A percentile compares a stretch with the other conserved stretches of the same genome.
Conservation (phyloP, 2,329 filamentous ascomycete species). For the Fusarium fracticaudum region DNA sequence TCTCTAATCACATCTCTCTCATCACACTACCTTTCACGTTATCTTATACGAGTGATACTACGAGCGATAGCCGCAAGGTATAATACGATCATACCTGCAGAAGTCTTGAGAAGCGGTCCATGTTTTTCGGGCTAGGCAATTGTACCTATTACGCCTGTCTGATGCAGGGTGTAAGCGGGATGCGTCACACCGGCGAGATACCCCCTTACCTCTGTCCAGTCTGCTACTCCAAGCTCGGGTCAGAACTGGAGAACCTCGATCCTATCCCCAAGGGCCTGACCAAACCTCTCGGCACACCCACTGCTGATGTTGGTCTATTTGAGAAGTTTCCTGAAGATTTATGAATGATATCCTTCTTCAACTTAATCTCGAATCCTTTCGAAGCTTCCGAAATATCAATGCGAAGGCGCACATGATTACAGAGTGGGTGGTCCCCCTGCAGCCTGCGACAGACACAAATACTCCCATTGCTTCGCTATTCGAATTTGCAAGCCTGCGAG, state of each 20-base stretch:
- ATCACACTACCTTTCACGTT: too few species aligned
- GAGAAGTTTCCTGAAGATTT: too few species aligned
- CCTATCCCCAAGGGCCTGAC: too few species aligned
- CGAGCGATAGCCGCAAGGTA: background rate
- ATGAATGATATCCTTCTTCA: too few species aligned
- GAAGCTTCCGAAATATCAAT: too few species aligned
- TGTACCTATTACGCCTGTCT: slow-evolving; percentile 72
- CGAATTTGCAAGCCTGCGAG: background rate
- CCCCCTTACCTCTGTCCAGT: slow-evolving; percentile 71
- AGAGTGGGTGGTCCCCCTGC: too few species aligned
- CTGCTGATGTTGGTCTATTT: too few species aligned
- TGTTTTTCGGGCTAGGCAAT: slow-evolving; percentile 72
- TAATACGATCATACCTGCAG: background rate
- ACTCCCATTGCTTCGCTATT: background rate
- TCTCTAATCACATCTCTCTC: too few species aligned
- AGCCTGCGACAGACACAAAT: background rate
- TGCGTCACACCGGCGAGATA: slow-evolving; percentile 68
- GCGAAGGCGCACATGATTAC: too few species aligned
- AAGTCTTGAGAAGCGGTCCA: slow-evolving; percentile 72
- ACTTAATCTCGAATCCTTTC: too few species aligned
- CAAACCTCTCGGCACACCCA: too few species aligned
- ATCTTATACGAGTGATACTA: too few species aligned
- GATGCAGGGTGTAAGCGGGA: slow-evolving; percentile 68
- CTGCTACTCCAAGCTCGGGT: slow-evolving; percentile 63
- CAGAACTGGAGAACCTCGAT: slow-evolving; percentile 5